Evolutionary conservation across 768 basidiomycete genomes (phyloP).

Genomic region (Mycena crocata): DNA sequence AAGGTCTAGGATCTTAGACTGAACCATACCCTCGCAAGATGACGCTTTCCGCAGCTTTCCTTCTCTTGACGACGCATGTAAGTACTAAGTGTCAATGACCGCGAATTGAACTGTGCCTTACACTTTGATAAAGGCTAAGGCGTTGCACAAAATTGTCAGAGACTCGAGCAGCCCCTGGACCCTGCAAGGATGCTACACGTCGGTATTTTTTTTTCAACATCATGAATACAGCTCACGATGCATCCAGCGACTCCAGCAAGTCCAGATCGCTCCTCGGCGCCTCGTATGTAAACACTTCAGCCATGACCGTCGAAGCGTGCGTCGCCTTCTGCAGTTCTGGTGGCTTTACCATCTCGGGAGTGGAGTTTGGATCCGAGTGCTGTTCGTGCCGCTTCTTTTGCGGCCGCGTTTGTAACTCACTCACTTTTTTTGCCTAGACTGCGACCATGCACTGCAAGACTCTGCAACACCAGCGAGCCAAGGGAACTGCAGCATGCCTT

Average conservation of each 20-base stretch:
- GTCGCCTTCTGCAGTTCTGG: constrained; percentile 36
- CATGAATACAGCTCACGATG: neutral
- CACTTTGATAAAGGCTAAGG: no score
- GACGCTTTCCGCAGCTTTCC: no score
- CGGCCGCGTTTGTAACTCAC: neutral
- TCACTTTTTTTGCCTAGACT: constrained; percentile 47
- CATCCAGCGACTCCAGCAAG: constrained; percentile 51
- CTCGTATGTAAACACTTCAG: constrained; percentile 46
- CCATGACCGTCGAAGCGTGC: constrained; percentile 56
- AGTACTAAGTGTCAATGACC: no score
- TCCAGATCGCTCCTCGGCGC: constrained; percentile 55
- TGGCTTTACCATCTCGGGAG: constrained; percentile 57
- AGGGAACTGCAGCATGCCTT: constrained; percentile 55
- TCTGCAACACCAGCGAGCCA: constrained; percentile 38
- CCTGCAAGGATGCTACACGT: constrained; percentile 30
- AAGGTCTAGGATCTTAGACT: no score
- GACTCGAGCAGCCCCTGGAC: constrained; percentile 10
- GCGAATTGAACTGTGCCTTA: no score
- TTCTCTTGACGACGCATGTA: no score
- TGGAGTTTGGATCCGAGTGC: constrained; percentile 64
- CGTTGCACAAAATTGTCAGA: neutral
- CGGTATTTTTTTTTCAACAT: neutral
- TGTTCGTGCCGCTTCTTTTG: constrained; percentile 49
- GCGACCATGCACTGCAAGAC: constrained; percentile 52
- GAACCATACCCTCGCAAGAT: no score